Conservation (phyloP, 129 eudicot genomes). For the Helianthus annuus region DNA sequence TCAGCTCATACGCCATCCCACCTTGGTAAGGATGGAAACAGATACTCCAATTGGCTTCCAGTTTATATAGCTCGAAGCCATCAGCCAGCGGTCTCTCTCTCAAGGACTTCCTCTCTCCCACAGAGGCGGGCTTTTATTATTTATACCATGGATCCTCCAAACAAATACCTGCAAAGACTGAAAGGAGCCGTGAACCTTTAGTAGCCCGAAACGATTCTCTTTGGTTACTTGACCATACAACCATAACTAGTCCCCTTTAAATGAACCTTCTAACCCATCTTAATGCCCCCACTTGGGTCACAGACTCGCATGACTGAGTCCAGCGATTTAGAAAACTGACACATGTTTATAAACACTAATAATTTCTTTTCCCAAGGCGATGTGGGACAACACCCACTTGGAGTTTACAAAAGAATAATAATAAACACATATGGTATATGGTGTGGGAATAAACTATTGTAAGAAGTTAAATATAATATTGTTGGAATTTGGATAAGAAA, state of each 20-base stretch:
- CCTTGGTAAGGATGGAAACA: not conserved
- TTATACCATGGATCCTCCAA: not conserved
- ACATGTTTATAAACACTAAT: not conserved
- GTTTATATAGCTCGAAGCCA: too few relatives aligned
- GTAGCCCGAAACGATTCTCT: not conserved
- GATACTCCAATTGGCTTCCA: too few relatives aligned
- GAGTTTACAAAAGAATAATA: not conserved
- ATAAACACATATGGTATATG: too few relatives aligned
- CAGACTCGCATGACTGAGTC: constrained; percentile 18
- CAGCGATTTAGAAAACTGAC: not conserved
- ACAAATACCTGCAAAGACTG: not conserved
- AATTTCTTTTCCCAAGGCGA: not conserved
- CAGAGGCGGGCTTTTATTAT: too few relatives aligned
- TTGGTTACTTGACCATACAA: not conserved
- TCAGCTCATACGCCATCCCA: not conserved
- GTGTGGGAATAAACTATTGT: too few relatives aligned
- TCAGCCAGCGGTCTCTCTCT: too few relatives aligned
- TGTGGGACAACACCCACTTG: constrained; percentile 14
- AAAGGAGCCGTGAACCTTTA: not conserved
- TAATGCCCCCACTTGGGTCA: constrained; percentile 37
- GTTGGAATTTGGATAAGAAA: too few relatives aligned
- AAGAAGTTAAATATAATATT: too few relatives aligned
- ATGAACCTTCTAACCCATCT: constrained; percentile 17
- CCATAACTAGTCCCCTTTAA: not conserved
- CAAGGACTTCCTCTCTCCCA: too few relatives aligned